These are phyloP conservation scores for Candida adriatica DNA, from an alignment of 805 yeast species.

Conservation along the genomic window DNA sequence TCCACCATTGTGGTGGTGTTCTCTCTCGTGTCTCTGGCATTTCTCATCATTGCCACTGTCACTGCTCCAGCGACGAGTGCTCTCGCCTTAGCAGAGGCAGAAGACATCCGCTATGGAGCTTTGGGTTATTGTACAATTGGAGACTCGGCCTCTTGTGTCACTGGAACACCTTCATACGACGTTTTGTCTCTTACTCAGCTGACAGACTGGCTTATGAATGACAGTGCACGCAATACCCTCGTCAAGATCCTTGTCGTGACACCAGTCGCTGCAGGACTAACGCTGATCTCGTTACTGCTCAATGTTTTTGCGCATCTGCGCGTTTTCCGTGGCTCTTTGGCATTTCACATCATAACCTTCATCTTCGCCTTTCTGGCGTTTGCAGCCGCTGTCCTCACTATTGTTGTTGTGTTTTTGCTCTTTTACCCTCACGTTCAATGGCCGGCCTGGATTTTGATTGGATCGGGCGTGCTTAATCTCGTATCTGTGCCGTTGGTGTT, in stretches of 20 bases:
- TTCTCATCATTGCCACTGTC: slow-evolving; percentile 52
- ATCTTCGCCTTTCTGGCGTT: slow-evolving; percentile 43
- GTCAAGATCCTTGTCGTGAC: slow-evolving; percentile 49
- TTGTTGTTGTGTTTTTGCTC: slow-evolving; percentile 47
- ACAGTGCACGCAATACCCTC: slow-evolving; percentile 40
- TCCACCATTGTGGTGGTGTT: slow-evolving; percentile 37
- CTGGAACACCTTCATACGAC: slow-evolving; percentile 36
- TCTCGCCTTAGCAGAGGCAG: slow-evolving; percentile 43
- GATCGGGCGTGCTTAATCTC: slow-evolving; percentile 53
- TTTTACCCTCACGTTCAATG: slow-evolving; percentile 62
- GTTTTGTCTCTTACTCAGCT: slow-evolving; percentile 26
- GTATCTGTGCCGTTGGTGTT: slow-evolving; percentile 44
- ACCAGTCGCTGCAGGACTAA: slow-evolving; percentile 64
- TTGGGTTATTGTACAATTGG: slow-evolving; percentile 56
- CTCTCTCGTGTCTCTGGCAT: slow-evolving; percentile 50
- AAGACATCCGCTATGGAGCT: slow-evolving; percentile 47
- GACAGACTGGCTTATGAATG: slow-evolving; percentile 43
- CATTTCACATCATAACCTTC: slow-evolving; percentile 36
- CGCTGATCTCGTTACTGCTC: slow-evolving; percentile 37
- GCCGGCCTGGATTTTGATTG: slow-evolving; percentile 70
- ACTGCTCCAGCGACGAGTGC: slow-evolving; percentile 51
- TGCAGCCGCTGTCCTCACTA: slow-evolving; percentile 44
- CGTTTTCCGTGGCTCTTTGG: slow-evolving; percentile 20
- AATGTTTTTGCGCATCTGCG: slow-evolving; percentile 28
- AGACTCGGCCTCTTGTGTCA: slow-evolving; percentile 30